phyloP scores from a whole-genome alignment of 2,329 filamentous ascomycete genomes.

The Penicillium sp. region DNA sequence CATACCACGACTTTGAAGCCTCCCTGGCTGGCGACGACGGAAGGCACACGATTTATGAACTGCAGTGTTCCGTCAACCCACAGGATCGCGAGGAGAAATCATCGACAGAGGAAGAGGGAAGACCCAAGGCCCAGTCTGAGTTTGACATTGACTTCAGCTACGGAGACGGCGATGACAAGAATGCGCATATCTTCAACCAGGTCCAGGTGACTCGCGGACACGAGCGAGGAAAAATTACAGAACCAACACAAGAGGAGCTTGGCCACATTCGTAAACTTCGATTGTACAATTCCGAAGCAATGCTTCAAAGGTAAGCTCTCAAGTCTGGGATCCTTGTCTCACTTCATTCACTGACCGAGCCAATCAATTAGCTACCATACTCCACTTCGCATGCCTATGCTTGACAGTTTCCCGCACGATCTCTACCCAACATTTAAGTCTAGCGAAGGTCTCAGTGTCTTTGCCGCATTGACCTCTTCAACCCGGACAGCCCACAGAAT shows the following conservation, averaged over 20 bases:
- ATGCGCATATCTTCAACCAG: constrained; percentile 37
- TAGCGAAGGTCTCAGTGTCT: constrained; percentile 47
- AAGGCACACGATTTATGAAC: constrained; percentile 74
- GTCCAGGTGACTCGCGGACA: constrained; percentile 34
- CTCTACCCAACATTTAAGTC: constrained; percentile 60
- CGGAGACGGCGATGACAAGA: constrained; percentile 23
- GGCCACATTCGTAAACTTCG: constrained; percentile 31
- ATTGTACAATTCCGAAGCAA: constrained; percentile 34
- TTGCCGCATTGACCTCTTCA: constrained; percentile 68
- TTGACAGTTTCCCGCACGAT: constrained; percentile 76
- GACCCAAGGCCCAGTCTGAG: constrained; percentile 25
- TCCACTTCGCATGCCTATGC: constrained; percentile 67
- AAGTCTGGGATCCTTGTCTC: background rate
- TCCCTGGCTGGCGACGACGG: constrained; percentile 60
- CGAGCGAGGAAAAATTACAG: constrained; percentile 14
- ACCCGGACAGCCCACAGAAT: constrained; percentile 69
- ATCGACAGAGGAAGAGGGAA: constrained; percentile 10
- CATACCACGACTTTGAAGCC: constrained; percentile 37
- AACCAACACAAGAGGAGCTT: constrained; percentile 20
- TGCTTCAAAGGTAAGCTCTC: constrained; percentile 32
- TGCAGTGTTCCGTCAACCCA: constrained; percentile 64
- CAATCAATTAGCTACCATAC: constrained; percentile 34
- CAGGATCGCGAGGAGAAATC: constrained; percentile 10
- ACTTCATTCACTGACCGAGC: background rate
- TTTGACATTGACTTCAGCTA: constrained; percentile 44